A percentile compares a stretch with the other conserved stretches of the same genome.
Evolutionary conservation across 768 basidiomycete species (phyloP).

Genomic region (Tulasnella sp.): DNA sequence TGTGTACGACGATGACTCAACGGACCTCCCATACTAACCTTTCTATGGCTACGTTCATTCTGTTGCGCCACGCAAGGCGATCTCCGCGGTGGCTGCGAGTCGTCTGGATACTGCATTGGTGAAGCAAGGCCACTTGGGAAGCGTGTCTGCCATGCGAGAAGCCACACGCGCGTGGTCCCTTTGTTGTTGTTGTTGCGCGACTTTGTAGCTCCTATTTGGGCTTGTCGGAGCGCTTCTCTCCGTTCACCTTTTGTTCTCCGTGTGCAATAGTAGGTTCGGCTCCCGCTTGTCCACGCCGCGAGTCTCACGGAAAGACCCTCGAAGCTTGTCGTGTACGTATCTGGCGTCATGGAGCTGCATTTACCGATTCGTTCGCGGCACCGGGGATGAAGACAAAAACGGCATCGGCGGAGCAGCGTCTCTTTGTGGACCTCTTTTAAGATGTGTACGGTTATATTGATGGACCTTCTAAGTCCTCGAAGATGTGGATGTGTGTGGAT

Average conservation of each 20-base stretch:
- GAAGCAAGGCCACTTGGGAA: background rate
- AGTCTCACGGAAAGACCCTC: background rate
- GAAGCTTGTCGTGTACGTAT: background rate
- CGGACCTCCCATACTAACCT: background rate
- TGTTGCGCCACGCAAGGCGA: no score
- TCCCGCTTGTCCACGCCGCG: background rate
- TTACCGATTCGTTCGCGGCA: background rate
- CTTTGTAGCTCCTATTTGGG: no score
- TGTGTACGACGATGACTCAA: background rate
- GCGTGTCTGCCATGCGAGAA: background rate
- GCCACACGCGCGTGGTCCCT: background rate
- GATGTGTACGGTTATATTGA: background rate
- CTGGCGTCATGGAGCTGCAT: background rate
- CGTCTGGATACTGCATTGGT: background rate
- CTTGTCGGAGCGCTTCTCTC: background rate
- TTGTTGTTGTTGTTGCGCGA: background rate
- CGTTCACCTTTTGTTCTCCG: background rate
- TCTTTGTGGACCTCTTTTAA: background rate
- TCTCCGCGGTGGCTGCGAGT: background rate
- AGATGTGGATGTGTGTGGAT: background rate
- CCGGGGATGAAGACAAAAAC: background rate
- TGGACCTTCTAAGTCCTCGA: background rate
- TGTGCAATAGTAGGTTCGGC: no score
- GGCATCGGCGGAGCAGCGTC: background rate
- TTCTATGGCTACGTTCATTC: background rate